Base-by-base conservation (phyloP, 768 basidiomycete genomes). In the Clavulina sp. region DNA sequence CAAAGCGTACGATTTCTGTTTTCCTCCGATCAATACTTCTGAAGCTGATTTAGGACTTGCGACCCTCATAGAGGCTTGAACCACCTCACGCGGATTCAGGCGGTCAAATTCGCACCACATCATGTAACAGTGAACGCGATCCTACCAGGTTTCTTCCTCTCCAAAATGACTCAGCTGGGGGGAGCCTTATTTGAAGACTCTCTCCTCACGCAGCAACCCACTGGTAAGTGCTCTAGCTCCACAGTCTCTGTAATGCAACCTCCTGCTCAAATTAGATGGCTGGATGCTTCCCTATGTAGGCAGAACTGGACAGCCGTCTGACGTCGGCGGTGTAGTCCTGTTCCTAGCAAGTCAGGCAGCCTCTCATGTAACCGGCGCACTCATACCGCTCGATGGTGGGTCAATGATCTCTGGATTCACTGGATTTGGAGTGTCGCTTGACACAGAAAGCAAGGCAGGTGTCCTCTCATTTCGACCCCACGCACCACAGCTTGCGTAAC, bases 101-200 rank as follows among this genome's bases (percentile, higher is more conserved):
- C 85, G 0, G 64, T 76, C 41, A 82, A 81, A 49, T 71, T 88
- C 16, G 75, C 65, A 64, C 7, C 71, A 73, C 54, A 74, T 87
- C 64, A 84, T 79, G 80, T 84, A 4, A 85, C 81, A 51, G 84
- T 87, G 3, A 89, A 89, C 57, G 84, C 85, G 2, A 84, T 88
- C 49, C 73, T 80, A 38, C 85, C 85, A 0, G 85, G 85, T 1
- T 65, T 85, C 9, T 89, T 84, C 67, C 83, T 82, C 0, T 81
- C 80, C 43, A 85, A 81, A 67, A 87, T 89, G 84, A 87, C 85
- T 1, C 76, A 81, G 0, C 84, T 69, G 48, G 80, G 77, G 2
- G 65, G 84, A 57, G 73, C 64, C 2, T 78, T 80, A 4, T 73
- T 74, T 53, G 71, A 73, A 23, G 65, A 59, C 5, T 72, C 83